A percentile compares a stretch with the other conserved stretches of the same genome.
These are phyloP conservation scores for Pontederia paniculata DNA, from an alignment of 176 grass and related monocot species.

Conservation along the genomic window DNA sequence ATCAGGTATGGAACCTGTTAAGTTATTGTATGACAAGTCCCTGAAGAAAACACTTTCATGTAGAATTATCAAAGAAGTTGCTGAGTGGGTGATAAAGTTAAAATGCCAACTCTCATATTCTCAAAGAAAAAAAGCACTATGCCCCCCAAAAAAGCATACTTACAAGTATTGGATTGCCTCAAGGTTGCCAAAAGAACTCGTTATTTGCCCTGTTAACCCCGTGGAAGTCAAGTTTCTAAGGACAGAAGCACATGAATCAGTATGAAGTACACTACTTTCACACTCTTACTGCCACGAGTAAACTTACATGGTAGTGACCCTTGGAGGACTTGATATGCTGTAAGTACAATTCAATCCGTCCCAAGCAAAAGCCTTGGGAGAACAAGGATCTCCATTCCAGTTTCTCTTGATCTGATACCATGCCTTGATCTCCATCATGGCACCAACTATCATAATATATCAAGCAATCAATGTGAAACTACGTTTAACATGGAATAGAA, in stretches of 20 bases:
- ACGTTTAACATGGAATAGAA: slow-evolving; percentile 21
- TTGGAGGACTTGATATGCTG: slow-evolving; percentile 8
- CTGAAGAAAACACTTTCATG: slow-evolving; percentile 7
- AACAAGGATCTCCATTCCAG: slow-evolving; percentile 31
- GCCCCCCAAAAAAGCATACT: slow-evolving; percentile 14
- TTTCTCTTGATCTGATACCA: slow-evolving; percentile 18
- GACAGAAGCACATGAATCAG: neutral
- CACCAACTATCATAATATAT: neutral
- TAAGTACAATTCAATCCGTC: slow-evolving; percentile 18
- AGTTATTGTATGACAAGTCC: slow-evolving; percentile 48
- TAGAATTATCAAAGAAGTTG: too few species aligned
- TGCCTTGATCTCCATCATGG: slow-evolving; percentile 20
- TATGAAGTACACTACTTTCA: too few species aligned
- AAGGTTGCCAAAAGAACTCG: slow-evolving; percentile 15
- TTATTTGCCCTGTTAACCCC: slow-evolving; percentile 18
- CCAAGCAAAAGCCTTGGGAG: slow-evolving; percentile 14
- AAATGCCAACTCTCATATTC: too few species aligned
- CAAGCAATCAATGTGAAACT: neutral
- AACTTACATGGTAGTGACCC: slow-evolving; percentile 25
- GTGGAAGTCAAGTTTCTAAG: slow-evolving; percentile 18
- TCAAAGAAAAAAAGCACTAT: neutral
- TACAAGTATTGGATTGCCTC: slow-evolving; percentile 25
- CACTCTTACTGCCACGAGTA: neutral
- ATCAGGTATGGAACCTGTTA: slow-evolving; percentile 39
- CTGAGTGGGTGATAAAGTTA: too few species aligned